Evolutionary conservation across 2,329 filamentous ascomycete species (phyloP), one percentile per base, ranked within the genome.

Genomic region (Emmonsiellopsis sp.): DNA sequence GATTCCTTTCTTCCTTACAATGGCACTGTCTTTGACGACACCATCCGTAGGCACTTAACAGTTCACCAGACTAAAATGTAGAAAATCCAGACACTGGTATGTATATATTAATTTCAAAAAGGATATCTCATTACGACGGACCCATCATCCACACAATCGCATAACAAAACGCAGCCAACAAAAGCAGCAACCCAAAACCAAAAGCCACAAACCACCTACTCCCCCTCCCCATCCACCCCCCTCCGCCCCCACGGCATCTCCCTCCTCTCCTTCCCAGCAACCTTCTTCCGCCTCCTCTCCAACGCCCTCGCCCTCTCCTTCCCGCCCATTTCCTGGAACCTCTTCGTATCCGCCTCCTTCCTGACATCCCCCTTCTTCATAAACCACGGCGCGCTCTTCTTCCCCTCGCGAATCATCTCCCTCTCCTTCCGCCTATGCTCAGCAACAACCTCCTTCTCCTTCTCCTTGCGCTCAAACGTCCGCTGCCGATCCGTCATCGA

Each of bases 321-420:
- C 66, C 86, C 86, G 71, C 88, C 93, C 85, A 97, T 86, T 55
- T 81, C 80, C 62, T 85, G 80, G 71, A 87, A 96, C 67, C 86
- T 83, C 62, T 93, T 85, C 65, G 87, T 76, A 57, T 96, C 74
- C 53, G 90, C 77, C 70, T 85, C 77, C 77, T 92, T 89, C 84
- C 93, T 95, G 76, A 93, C 82, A 73, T 96, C 92, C 65, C 84
- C 83, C 74, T 85, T 85, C 81, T 98, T 98, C 63, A 97, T 75
- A 71, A 88, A 97, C 73, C 90, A 98, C 0, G 93, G 92, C 67
- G 80, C 83, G 49, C 64, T 67, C 65, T 75, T 75, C 82, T 96
- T 96, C 56, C 93, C 93, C 73, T 94, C 82, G 62, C 83, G 83
- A 50, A 97, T 84, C 56, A 87, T 74, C 68, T 91, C 86, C 73